phyloP scores from a whole-genome alignment of 2,329 filamentous ascomycete genomes.

The Xylogone sp. region DNA sequence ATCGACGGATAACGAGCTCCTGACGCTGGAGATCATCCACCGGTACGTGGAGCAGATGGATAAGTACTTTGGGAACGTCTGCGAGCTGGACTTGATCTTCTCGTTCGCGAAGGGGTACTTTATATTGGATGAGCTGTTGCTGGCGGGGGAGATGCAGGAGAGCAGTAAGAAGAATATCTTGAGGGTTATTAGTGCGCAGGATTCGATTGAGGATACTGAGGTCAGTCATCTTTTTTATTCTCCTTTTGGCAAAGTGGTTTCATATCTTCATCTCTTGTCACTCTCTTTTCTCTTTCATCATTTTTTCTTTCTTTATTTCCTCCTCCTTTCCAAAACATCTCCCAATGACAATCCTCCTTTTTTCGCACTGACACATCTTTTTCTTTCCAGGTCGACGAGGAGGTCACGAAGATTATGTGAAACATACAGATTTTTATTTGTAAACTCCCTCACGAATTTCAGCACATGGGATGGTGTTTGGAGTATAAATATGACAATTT shows the following conservation, averaged over 20 bases:
- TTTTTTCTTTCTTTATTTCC: too few relatives aligned
- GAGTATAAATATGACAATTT: conserved; percentile 4
- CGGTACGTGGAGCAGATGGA: conserved; percentile 99
- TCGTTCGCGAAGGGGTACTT: conserved; percentile 99
- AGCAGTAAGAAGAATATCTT: conserved; percentile 99
- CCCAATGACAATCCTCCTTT: too few relatives aligned
- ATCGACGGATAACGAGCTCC: conserved; percentile 96
- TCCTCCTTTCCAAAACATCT: too few relatives aligned
- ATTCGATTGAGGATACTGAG: conserved; percentile 98
- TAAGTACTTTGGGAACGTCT: conserved; percentile 99
- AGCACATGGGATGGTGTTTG: conserved; percentile 8
- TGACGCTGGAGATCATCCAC: conserved; percentile 97
- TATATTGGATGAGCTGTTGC: conserved; percentile 91
- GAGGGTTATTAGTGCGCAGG: conserved; percentile 92
- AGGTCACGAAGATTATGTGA: conserved; percentile 34
- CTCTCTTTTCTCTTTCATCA: conserved; percentile 2
- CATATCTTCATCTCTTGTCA: not conserved
- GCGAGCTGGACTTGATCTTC: conserved; percentile 99
- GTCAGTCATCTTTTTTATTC: too few relatives aligned
- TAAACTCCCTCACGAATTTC: too few relatives aligned
- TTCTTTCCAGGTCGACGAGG: conserved; percentile 35
- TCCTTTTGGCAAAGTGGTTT: too few relatives aligned
- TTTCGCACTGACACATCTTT: conserved; percentile 51
- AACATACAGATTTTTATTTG: conserved; percentile 11
- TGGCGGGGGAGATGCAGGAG: conserved; percentile 96